Percentiles rank a stretch among this genome's conserved stretches.
Evolutionary conservation across 768 basidiomycete genomes (phyloP).

Genomic region (Panaeolus papilionaceus): DNA sequence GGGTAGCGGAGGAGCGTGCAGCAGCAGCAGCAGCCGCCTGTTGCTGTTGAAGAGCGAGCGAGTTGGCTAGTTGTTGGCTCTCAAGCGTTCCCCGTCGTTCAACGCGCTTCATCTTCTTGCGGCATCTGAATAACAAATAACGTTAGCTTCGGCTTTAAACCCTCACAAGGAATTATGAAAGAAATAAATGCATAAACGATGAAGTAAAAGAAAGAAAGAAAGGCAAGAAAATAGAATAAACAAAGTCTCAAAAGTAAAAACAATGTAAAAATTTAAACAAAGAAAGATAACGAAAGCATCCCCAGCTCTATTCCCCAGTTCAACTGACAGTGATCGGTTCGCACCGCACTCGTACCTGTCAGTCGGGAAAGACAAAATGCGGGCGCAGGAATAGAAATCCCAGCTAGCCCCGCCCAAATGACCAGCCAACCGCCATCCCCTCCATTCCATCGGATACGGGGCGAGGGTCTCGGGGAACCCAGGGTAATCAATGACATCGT

Average conservation of each 20-base stretch:
- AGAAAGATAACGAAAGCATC: background rate
- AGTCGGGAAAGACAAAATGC: background rate
- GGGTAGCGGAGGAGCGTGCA: slow-evolving; percentile 16
- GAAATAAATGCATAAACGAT: slow-evolving; percentile 10
- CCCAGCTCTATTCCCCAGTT: background rate
- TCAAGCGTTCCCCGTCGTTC: slow-evolving; percentile 76
- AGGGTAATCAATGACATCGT: slow-evolving; percentile 12
- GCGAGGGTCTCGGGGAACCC: background rate
- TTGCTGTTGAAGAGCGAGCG: slow-evolving; percentile 29
- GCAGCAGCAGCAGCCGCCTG: slow-evolving; percentile 21
- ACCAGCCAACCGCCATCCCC: slow-evolving; percentile 8
- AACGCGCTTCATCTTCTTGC: slow-evolving; percentile 88
- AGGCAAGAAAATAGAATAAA: background rate
- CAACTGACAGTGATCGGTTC: background rate
- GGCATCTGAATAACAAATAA: slow-evolving; percentile 51
- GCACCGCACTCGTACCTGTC: slow-evolving; percentile 6
- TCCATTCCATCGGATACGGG: slow-evolving; percentile 6
- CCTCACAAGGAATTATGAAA: slow-evolving; percentile 17
- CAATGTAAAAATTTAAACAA: background rate
- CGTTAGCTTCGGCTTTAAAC: background rate
- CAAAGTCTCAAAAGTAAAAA: slow-evolving; percentile 1
- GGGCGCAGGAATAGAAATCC: background rate
- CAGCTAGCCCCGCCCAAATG: slow-evolving; percentile 7
- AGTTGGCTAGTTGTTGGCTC: slow-evolving; percentile 36
- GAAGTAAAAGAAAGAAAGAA: background rate